Evolutionary conservation across 352 stramenopile species (phyloP), one percentile per base, ranked within the genome.

Genomic region (Phytophthora ramorum): DNA sequence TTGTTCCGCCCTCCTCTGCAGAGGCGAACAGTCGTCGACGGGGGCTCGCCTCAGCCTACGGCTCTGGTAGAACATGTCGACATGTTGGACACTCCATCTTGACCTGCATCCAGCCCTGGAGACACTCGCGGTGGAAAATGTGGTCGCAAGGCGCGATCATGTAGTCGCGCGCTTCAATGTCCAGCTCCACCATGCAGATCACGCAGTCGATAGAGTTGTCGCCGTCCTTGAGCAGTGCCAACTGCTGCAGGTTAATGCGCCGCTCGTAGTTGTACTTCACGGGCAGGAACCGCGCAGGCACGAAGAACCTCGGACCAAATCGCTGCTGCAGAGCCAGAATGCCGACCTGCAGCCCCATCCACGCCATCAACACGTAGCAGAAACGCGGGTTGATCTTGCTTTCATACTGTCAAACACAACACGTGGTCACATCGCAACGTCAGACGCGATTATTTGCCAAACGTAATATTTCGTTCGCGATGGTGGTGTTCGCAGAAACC

Each of bases 211-310:
- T 88, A 7, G 80, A 73, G 54, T 68, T 75, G 43, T 88, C 82
- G 58, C 89, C 77, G 60, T 89, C 87, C 30, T 81, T 80, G 7
- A 95, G 70, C 37, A 93, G 60, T 57, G 81, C 82, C 53, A 92
- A 56, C 50, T 93, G 70, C 53, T 93, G 81, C 35, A 79, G 17
- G 49, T 87, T 83, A 22, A 94, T 91, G 43, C 82, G 81, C 34
- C 97, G 89, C 78, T 96, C 92, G 81, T 99, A 99, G 67, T 99
- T 97, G 78, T 98, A 99, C 76, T 99, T 99, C 35, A 97, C 93
- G 2, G 97, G 97, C 30, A 99, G 61, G 58, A 99, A 99, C 60
- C 89, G 83, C 38, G 92, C 85, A 32, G 97, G 97, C 30, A 99
- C 95, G 76, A 99, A 98, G 64, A 98, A 98, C 32, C 96, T 80